These are phyloP conservation scores for Dactylellina haptotyla DNA, from an alignment of 2,329 filamentous ascomycete species.

Conservation along the genomic window DNA sequence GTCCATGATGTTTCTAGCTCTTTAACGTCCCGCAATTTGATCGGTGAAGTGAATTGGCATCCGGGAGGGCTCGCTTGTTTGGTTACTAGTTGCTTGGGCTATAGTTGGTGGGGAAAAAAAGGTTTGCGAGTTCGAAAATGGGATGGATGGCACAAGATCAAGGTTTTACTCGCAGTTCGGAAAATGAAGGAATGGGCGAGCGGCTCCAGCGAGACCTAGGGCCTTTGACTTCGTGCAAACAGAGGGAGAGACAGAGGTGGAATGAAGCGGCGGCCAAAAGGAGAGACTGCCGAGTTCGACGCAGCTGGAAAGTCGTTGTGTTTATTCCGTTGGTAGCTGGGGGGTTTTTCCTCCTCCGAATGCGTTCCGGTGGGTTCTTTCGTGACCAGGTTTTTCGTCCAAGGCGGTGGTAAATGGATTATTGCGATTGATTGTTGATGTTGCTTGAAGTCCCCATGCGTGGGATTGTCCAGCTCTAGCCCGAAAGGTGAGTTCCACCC, in stretches of 20 bases:
- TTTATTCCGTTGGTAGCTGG: constrained; percentile 7
- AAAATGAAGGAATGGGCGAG: constrained; percentile 29
- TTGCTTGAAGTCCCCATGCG: constrained; percentile 43
- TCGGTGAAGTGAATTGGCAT: constrained; percentile 42
- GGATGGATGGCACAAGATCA: constrained; percentile 35
- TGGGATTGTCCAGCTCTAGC: constrained; percentile 39
- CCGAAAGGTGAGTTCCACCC: constrained; percentile 47
- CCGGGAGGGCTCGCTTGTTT: constrained; percentile 17
- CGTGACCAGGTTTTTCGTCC: constrained; percentile 12
- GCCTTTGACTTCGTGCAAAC: background rate
- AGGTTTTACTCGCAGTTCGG: constrained; percentile 45
- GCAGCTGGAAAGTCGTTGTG: constrained; percentile 9
- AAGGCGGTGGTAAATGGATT: constrained; percentile 16
- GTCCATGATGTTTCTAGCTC: constrained; percentile 40
- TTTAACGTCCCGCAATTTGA: constrained; percentile 35
- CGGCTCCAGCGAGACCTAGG: background rate
- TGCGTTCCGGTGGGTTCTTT: constrained; percentile 3
- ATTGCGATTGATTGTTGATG: constrained; percentile 38
- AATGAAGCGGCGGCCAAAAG: background rate
- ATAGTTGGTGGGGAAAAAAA: constrained; percentile 7
- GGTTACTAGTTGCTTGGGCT: constrained; percentile 17
- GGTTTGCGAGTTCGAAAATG: constrained; percentile 1
- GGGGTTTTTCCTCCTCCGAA: background rate
- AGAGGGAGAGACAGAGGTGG: background rate
- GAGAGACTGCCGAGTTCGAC: background rate